These are phyloP conservation scores for Globisporangium parvum DNA, from an alignment of 352 stramenopile genomes.

Conservation along the genomic window DNA sequence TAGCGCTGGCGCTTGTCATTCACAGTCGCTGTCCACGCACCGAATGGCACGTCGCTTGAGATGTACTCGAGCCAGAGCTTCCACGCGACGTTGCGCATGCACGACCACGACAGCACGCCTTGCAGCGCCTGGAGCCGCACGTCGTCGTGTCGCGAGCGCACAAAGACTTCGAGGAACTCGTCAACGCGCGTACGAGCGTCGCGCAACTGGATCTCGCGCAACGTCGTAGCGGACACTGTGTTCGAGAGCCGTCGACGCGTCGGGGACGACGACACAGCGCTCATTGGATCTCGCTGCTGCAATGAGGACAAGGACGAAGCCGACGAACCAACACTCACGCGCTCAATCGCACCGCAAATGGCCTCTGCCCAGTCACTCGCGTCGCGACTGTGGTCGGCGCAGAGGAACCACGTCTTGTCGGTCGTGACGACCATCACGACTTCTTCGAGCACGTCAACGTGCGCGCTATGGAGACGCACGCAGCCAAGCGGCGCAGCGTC, in stretches of 20 bases:
- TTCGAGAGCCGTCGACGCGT: conserved; percentile 35
- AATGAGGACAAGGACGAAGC: not conserved
- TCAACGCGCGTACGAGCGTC: conserved; percentile 41
- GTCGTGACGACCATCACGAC: conserved; percentile 71
- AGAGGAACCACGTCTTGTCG: conserved; percentile 81
- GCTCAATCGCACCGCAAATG: conserved; percentile 56
- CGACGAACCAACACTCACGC: conserved; percentile 11
- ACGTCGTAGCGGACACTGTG: conserved; percentile 30
- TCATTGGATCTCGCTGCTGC: not conserved
- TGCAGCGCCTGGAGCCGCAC: conserved; percentile 48
- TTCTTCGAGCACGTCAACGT: conserved; percentile 69
- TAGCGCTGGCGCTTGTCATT: conserved; percentile 42
- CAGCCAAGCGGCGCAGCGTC: conserved; percentile 36
- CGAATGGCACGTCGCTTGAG: conserved; percentile 37
- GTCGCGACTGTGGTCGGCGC: conserved; percentile 44
- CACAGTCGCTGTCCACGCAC: conserved; percentile 29
- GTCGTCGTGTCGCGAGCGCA: conserved; percentile 43
- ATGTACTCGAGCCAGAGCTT: conserved; percentile 67
- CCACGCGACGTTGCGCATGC: conserved; percentile 64
- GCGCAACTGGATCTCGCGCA: conserved; percentile 61
- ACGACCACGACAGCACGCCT: conserved; percentile 63
- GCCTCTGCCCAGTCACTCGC: conserved; percentile 58
- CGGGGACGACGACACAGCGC: conserved; percentile 14
- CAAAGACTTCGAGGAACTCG: conserved; percentile 72
- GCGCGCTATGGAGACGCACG: conserved; percentile 53